Percentiles rank a stretch among this genome's conserved stretches.
These are phyloP conservation scores for Phytopythium aichiense DNA, from an alignment of 352 stramenopile genomes.

Conservation along the genomic window DNA sequence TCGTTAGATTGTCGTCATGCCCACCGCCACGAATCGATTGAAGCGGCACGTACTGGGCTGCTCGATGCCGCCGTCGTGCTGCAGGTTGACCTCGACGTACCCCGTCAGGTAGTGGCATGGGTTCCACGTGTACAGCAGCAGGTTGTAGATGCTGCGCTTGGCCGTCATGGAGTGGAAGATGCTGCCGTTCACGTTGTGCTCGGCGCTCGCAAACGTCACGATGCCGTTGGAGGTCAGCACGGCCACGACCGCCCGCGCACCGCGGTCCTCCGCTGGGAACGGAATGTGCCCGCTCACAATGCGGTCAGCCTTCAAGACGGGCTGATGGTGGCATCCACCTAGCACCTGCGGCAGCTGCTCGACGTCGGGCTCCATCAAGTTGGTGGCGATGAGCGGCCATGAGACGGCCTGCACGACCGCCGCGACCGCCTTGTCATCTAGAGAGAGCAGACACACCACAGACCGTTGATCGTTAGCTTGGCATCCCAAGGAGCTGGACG, in stretches of 20 bases:
- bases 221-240: slow-evolving; percentile 30
- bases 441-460: background rate
- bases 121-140: slow-evolving; percentile 33
- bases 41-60: slow-evolving; percentile 32
- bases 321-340: slow-evolving; percentile 14
- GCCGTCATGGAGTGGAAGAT: slow-evolving; percentile 32
- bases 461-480: background rate
- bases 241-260: slow-evolving; percentile 16
- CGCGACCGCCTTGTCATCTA: slow-evolving; percentile 30
- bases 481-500: background rate
- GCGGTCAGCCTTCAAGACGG: slow-evolving; percentile 20
- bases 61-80: slow-evolving; percentile 34
- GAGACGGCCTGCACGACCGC: slow-evolving; percentile 24
- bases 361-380: slow-evolving; percentile 14
- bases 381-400: slow-evolving; percentile 17
- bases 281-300: slow-evolving; percentile 32
- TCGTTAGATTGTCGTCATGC: background rate
- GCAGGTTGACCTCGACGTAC: slow-evolving; percentile 43
- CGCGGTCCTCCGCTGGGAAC: slow-evolving; percentile 20
- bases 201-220: slow-evolving; percentile 32
- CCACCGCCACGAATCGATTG: background rate
- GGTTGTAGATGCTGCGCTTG: slow-evolving; percentile 36
- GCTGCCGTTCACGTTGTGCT: slow-evolving; percentile 37
- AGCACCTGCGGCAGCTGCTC: slow-evolving; percentile 15
- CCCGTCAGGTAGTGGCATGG: slow-evolving; percentile 38